Conservation (phyloP, 495 filamentous ascomycete genomes). For the Pyronema omphalodes region DNA sequence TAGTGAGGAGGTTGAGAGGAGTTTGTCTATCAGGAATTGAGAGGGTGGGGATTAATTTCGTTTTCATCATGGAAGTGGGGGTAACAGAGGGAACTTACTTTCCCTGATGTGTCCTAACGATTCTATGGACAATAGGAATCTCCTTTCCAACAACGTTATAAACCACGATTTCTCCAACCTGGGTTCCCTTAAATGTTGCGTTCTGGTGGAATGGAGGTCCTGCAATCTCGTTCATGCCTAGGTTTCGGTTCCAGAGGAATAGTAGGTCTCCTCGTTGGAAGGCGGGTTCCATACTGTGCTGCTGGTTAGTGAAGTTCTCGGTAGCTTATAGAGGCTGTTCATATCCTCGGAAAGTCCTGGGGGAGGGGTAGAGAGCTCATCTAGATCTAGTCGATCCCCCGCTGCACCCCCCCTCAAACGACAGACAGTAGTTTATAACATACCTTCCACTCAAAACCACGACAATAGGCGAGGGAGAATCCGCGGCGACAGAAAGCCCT, state of each 20-base stretch:
- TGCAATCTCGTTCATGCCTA: constrained; percentile 21
- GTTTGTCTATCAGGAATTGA: constrained; percentile 26
- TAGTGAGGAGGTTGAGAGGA: constrained; percentile 62
- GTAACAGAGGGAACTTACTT: constrained; percentile 28
- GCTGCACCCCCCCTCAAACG: too few species aligned
- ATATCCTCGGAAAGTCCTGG: background rate
- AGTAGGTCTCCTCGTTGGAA: constrained; percentile 90
- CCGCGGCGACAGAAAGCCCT: constrained; percentile 65
- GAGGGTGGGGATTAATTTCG: background rate
- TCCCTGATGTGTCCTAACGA: constrained; percentile 53
- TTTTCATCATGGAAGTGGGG: too few species aligned
- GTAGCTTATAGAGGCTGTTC: too few species aligned
- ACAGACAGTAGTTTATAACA: background rate
- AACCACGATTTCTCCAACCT: constrained; percentile 42
- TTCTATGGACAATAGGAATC: constrained; percentile 83
- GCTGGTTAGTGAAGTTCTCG: background rate
- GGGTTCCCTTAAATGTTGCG: constrained; percentile 14
- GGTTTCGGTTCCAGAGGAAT: constrained; percentile 81
- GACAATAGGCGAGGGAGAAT: constrained; percentile 84
- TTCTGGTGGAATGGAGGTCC: background rate
- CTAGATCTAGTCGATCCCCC: too few species aligned
- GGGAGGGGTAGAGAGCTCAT: background rate
- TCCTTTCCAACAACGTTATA: constrained; percentile 86
- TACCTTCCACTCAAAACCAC: constrained; percentile 65
- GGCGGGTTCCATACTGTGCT: constrained; percentile 72